Base-by-base conservation (phyloP, 805 yeast species). In the Alloascoidea africana region DNA sequence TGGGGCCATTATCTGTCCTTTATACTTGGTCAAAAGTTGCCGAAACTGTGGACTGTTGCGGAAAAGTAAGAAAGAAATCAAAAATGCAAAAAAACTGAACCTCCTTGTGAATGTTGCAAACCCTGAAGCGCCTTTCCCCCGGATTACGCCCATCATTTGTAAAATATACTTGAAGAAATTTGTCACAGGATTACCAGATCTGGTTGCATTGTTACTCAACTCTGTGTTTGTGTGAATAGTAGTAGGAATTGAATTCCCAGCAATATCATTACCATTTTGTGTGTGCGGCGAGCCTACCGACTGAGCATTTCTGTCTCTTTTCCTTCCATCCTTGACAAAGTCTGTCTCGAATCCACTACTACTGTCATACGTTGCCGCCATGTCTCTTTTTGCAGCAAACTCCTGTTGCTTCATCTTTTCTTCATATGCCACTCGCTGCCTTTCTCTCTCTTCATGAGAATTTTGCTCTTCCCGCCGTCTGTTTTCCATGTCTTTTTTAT, bases 91-190 rank as follows among this genome's bases (percentile, higher is more conserved):
- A 23, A 23, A 8, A 27, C 2, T 54, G 46, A 36, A 47, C 47
- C 30, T 38, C 42, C 15, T 47, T 16, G 35, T 43, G 43, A 18
- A 17, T 47, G 23, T 19, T 50, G 14, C 4, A 49, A 44, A 14
- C 48, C 30, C 14, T 48, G 17, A 15, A 44, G 14, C 6, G 41
- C 30, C 2, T 44, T 46, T 5, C 42, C 44, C 34, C 40, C 38
- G 5, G 8, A 23, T 23, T 23, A 23, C n/a, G n/a, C 30, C 30
- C 8, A 23, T n/a, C 8, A 23, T n/a, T 23, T 23, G 13, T 23
- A 23, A 23, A 8, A 23, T 8, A 23, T 23, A 23, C n/a, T n/a
- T 23, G n/a, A 23, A 23, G n/a, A 23, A 8, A 8, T n/a, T 8
- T 23, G n/a, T 23, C n/a, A 23, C n/a, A 8, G 30, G 30, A n/a